These are phyloP conservation scores for Medicago truncatula DNA, from an alignment of 306 rosid genomes.

Conservation along the genomic window MtrunA17r5.0-ANR NC_053042.1:32668001-32668500, in stretches of 20 bases:
- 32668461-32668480: slow-evolving; percentile 53
- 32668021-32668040: slow-evolving; percentile 37
- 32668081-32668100: slow-evolving; percentile 53
- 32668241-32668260: slow-evolving; percentile 35
- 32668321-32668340: slow-evolving; percentile 42
- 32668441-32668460: slow-evolving; percentile 49
- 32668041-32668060: slow-evolving; percentile 36
- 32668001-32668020: slow-evolving; percentile 39
- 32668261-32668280: slow-evolving; percentile 38
- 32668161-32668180: slow-evolving; percentile 31
- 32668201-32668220: slow-evolving; percentile 37
- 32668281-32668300: slow-evolving; percentile 42
- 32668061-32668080: slow-evolving; percentile 47
- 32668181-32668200: slow-evolving; percentile 37
- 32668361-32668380: slow-evolving; percentile 32
- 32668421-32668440: slow-evolving; percentile 50
- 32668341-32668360: slow-evolving; percentile 45
- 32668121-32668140: slow-evolving; percentile 40
- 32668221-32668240: slow-evolving; percentile 25
- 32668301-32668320: slow-evolving; percentile 49
- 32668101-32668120: slow-evolving; percentile 56
- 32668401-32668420: slow-evolving; percentile 60
- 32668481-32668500: slow-evolving; percentile 59
- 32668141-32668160: slow-evolving; percentile 27
- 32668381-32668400: slow-evolving; percentile 57